These are phyloP conservation scores for Aspergillus cavernicola DNA, from an alignment of 495 filamentous ascomycete species.

Conservation along the genomic window DNA sequence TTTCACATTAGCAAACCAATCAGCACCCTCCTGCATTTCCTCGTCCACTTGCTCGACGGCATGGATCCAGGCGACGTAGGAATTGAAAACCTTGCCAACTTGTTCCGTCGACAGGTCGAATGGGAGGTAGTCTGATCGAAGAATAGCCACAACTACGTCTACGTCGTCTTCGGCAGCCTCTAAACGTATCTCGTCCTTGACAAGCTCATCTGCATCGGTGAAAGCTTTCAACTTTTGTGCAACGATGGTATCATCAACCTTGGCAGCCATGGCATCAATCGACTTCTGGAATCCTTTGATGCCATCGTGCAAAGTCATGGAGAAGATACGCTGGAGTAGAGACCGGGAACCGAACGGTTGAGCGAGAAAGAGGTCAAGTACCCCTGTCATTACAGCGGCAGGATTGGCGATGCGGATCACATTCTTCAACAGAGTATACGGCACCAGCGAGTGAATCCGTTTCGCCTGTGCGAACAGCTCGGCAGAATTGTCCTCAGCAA, in stretches of 20 bases:
- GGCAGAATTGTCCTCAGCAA: conserved; percentile 95
- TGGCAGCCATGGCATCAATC: conserved; percentile 69
- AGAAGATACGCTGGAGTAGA: conserved; percentile 88
- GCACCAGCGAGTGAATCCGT: conserved; percentile 87
- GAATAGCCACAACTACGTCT: conserved; percentile 79
- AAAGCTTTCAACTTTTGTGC: conserved; percentile 78
- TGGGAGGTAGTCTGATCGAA: conserved; percentile 67
- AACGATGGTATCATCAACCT: conserved; percentile 76
- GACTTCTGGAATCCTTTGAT: conserved; percentile 78
- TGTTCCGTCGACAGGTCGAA: conserved; percentile 69
- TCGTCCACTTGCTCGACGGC: conserved; percentile 89
- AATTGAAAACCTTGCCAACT: conserved; percentile 80
- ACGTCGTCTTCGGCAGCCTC: conserved; percentile 67
- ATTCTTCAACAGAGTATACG: conserved; percentile 91
- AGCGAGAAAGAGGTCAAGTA: conserved; percentile 91
- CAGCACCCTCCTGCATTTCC: conserved; percentile 80
- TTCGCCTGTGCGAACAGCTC: conserved; percentile 93
- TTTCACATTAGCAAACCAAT: conserved; percentile 91
- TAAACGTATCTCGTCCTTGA: conserved; percentile 68
- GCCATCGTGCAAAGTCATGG: conserved; percentile 85
- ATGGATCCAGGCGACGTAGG: conserved; percentile 94
- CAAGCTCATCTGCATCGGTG: conserved; percentile 63
- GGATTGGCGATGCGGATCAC: conserved; percentile 95
- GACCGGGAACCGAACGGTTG: conserved; percentile 90
- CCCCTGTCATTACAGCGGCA: conserved; percentile 87